Conservation (phyloP, 2,329 filamentous ascomycete species). For the Pseudogymnoascus sp. region DNA sequence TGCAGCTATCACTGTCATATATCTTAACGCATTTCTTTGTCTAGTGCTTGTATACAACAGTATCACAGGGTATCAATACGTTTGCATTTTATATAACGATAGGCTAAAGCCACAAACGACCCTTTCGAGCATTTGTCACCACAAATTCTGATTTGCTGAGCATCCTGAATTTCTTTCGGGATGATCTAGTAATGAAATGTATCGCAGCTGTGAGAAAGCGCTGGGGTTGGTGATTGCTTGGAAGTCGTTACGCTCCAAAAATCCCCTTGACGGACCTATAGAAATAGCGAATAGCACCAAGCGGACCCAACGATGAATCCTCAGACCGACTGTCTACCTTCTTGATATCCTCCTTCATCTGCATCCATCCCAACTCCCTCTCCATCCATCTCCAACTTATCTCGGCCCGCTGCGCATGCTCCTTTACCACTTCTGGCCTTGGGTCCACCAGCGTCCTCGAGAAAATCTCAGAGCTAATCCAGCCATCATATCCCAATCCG, state of each 20-base stretch:
- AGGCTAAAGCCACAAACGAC: neutral
- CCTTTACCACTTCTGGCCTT: conserved; percentile 37
- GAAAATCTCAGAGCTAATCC: conserved; percentile 55
- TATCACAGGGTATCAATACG: neutral
- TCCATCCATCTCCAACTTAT: conserved; percentile 43
- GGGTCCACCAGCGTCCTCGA: conserved; percentile 42
- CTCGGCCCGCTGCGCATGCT: conserved; percentile 45
- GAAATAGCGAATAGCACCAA: too few relatives aligned
- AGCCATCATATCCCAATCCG: conserved; percentile 50
- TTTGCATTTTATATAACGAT: neutral
- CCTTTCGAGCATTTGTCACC: neutral
- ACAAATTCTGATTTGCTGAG: neutral
- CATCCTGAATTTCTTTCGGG: neutral
- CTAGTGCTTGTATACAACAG: neutral
- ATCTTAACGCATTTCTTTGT: neutral
- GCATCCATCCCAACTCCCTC: too few relatives aligned
- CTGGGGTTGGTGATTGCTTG: neutral
- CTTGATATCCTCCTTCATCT: too few relatives aligned
- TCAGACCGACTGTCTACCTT: too few relatives aligned
- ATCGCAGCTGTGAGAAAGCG: neutral
- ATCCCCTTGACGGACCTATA: too few relatives aligned
- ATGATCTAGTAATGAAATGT: neutral
- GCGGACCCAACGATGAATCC: too few relatives aligned
- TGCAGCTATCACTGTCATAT: neutral
- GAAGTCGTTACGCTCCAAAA: too few relatives aligned